Percentiles rank a stretch among this genome's conserved stretches.
These are phyloP conservation scores for Schizophyllum commune DNA, from an alignment of 1,284 basidiomycete genomes.

Conservation along the genomic window DNA sequence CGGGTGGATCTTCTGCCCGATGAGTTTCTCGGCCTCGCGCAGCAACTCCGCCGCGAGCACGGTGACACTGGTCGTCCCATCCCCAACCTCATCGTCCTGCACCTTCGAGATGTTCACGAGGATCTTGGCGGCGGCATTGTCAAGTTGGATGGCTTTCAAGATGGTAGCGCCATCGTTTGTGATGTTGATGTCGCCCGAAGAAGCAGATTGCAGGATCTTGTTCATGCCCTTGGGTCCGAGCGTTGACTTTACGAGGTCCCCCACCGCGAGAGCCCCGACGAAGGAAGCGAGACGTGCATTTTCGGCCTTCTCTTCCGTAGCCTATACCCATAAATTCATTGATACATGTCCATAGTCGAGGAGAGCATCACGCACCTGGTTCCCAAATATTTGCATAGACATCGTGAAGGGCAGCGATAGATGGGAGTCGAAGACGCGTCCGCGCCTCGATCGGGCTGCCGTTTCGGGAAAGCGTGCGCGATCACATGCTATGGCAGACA, in stretches of 20 bases:
- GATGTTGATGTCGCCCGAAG: conserved; percentile 90
- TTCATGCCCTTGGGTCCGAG: conserved; percentile 98
- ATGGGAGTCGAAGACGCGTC: background rate
- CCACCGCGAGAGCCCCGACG: conserved; percentile 93
- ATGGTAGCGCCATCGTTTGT: conserved; percentile 99
- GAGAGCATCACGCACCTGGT: conserved; percentile 14
- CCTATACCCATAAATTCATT: conserved; percentile 35
- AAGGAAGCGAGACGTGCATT: conserved; percentile 98
- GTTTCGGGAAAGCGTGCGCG: background rate
- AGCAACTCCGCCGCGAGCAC: conserved; percentile 91
- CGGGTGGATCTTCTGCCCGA: conserved; percentile 91
- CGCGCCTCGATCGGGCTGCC: background rate
- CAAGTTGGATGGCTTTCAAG: conserved; percentile 93
- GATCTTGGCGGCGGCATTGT: conserved; percentile 99
- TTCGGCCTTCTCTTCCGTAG: conserved; percentile 97
- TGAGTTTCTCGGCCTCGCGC: conserved; percentile 93
- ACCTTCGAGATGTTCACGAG: conserved; percentile 99
- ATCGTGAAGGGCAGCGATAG: background rate
- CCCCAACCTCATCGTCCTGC: conserved; percentile 98
- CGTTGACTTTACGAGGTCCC: conserved; percentile 97
- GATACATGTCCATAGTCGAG: background rate
- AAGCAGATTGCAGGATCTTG: conserved; percentile 90
- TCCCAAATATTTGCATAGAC: conserved; percentile 1
- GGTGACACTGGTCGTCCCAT: conserved; percentile 93
- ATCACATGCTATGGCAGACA: background rate